Conservation (phyloP, 805 yeast species). For the Maudiozyma turicensis region DNA sequence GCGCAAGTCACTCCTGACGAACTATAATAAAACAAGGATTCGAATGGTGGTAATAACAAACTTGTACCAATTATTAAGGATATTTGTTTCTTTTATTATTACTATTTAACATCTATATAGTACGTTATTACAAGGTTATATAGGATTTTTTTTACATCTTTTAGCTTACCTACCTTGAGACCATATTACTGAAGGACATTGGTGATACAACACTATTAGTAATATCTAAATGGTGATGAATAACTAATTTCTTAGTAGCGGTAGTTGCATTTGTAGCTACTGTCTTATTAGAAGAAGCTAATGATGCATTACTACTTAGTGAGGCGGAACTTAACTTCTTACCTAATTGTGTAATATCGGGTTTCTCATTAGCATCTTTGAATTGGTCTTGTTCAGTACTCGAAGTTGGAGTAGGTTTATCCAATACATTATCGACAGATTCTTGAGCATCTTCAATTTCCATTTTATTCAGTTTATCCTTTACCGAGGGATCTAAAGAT, state of each 20-base stretch:
- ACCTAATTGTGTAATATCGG: not conserved
- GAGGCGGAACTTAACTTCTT: slow-evolving; percentile 4
- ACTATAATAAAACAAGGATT: too few relatives aligned
- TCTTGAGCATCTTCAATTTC: not conserved
- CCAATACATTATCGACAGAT: not conserved
- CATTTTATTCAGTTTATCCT: not conserved
- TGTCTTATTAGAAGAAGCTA: not conserved
- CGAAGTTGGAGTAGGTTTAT: not conserved
- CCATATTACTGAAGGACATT: slow-evolving; percentile 12
- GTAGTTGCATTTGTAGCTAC: not conserved
- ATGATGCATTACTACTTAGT: not conserved
- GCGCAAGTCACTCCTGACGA: not conserved
- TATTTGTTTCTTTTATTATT: too few relatives aligned
- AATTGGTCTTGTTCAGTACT: not conserved
- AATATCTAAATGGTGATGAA: slow-evolving; percentile 17
- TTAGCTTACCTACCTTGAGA: slow-evolving; percentile 4
- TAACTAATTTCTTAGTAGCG: slow-evolving; percentile 6
- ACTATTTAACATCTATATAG: not conserved
- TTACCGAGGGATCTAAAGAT: not conserved
- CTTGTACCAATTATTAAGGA: not conserved
- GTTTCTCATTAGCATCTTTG: not conserved
- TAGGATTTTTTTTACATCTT: not conserved
- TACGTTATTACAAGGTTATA: not conserved
- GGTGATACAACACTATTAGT: slow-evolving; percentile 9
- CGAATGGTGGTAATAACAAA: too few relatives aligned